phyloP scores from a whole-genome alignment of 2,329 filamentous ascomycete genomes.

The Nothomitra cinnamomea region DNA sequence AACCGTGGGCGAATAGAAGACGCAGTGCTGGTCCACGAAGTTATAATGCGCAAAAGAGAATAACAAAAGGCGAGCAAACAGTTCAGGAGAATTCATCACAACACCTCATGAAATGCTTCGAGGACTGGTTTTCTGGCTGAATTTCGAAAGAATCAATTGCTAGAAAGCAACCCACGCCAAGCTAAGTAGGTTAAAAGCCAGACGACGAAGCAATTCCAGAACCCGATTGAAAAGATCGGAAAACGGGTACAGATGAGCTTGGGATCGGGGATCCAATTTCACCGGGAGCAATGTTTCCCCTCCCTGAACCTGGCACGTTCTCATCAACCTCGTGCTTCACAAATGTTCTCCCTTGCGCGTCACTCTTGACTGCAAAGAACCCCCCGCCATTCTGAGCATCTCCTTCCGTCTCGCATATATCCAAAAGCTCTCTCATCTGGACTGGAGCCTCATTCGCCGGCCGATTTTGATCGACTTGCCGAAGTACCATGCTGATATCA shows the following conservation, averaged over 20 bases:
- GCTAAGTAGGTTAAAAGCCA: constrained; percentile 4
- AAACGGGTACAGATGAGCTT: constrained; percentile 3
- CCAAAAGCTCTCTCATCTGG: constrained; percentile 52
- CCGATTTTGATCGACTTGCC: constrained; percentile 49
- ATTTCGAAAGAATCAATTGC: neutral
- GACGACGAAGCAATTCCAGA: constrained; percentile 5
- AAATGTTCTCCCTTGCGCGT: constrained; percentile 21
- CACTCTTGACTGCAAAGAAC: constrained; percentile 54
- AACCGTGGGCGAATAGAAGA: too few relatives aligned
- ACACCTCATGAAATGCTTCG: too few relatives aligned
- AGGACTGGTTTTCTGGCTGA: neutral
- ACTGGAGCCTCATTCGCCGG: constrained; percentile 37
- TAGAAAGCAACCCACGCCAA: neutral
- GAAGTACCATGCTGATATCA: constrained; percentile 43
- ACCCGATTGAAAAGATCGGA: constrained; percentile 2
- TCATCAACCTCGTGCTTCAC: constrained; percentile 25
- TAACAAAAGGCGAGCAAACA: too few relatives aligned
- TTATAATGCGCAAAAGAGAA: too few relatives aligned
- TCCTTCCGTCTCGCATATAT: constrained; percentile 82
- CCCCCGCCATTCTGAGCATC: constrained; percentile 76
- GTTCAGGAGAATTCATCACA: too few relatives aligned
- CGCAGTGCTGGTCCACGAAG: too few relatives aligned
- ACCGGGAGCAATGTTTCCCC: constrained; percentile 6
- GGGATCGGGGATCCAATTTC: constrained; percentile 7
- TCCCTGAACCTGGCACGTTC: neutral